These are phyloP conservation scores for Pseudogymnoascus sp. DNA, from an alignment of 2,329 filamentous ascomycete species.

Conservation along the genomic window DNA sequence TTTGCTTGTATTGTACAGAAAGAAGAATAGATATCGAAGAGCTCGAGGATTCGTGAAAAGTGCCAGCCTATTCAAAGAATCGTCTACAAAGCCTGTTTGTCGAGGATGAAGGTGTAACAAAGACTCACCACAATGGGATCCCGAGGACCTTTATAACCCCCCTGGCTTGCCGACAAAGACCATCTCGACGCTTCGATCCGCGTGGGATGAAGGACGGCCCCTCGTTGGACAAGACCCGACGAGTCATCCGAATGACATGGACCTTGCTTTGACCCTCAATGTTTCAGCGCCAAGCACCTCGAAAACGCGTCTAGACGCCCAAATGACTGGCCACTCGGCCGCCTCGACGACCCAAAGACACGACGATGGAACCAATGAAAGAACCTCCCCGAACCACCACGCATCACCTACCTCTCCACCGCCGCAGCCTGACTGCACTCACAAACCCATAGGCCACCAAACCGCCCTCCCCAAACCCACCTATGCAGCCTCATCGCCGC, in stretches of 20 bases:
- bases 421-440: neutral
- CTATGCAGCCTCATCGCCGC: neutral
- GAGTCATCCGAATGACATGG: neutral
- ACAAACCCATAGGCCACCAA: neutral
- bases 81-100: neutral
- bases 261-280: neutral
- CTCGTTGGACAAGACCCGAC: neutral
- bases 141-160: neutral
- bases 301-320: neutral
- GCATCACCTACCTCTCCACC: neutral
- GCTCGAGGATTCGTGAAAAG: neutral
- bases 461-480: neutral
- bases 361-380: neutral
- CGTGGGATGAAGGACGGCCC: neutral
- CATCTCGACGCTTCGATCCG: neutral
- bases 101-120: neutral
- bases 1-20: neutral
- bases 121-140: neutral
- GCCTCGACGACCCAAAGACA: neutral
- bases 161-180: neutral
- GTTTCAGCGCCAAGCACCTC: conserved; percentile 1
- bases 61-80: conserved; percentile 2
- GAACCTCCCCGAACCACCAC: neutral
- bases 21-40: neutral
- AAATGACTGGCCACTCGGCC: neutral